Percentiles rank a stretch among this genome's conserved stretches.
These are phyloP conservation scores for Cladochytrium replicatum DNA, from an alignment of 192 early-diverging fungal species.

Conservation along the genomic window DNA sequence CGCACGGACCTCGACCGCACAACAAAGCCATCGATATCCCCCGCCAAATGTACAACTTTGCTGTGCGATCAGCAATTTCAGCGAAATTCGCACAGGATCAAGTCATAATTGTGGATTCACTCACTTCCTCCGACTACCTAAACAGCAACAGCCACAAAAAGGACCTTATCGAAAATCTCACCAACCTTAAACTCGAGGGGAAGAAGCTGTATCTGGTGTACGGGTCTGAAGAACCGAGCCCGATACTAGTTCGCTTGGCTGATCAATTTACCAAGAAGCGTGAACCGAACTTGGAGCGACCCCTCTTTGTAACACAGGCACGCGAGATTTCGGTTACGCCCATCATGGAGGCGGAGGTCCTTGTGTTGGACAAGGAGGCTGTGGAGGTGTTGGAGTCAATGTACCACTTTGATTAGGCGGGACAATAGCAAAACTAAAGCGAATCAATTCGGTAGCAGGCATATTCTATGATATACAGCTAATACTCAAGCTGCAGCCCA, in stretches of 20 bases:
- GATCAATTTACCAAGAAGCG: conserved; percentile 15
- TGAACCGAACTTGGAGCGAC: conserved; percentile 13
- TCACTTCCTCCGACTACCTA: conserved; percentile 1
- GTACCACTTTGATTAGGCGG: conserved; percentile 28
- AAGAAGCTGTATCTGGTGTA: conserved; percentile 33
- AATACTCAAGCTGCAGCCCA: no score
- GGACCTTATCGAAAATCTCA: conserved; percentile 15
- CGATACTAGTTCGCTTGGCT: conserved; percentile 15
- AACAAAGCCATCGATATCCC: conserved; percentile 73
- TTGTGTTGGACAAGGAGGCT: conserved; percentile 43
- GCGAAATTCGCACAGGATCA: conserved; percentile 87
- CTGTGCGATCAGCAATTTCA: conserved; percentile 72
- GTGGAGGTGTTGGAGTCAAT: conserved; percentile 40
- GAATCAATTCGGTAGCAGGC: no score
- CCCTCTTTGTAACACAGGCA: conserved; percentile 25
- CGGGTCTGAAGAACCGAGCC: conserved; percentile 18
- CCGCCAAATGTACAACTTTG: conserved; percentile 76
- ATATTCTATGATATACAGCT: no score
- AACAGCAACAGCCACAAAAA: conserved; percentile 10
- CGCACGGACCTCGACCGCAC: conserved; percentile 84
- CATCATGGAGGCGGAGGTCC: conserved; percentile 32
- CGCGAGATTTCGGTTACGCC: conserved; percentile 22
- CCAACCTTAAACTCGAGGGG: conserved; percentile 17
- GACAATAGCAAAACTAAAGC: no score
- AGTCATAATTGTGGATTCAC: conserved; percentile 66